Evolutionary conservation across 331 rosid species (phyloP), one percentile per base, ranked within the genome.

Genomic region (Telfairia occidentalis): DNA sequence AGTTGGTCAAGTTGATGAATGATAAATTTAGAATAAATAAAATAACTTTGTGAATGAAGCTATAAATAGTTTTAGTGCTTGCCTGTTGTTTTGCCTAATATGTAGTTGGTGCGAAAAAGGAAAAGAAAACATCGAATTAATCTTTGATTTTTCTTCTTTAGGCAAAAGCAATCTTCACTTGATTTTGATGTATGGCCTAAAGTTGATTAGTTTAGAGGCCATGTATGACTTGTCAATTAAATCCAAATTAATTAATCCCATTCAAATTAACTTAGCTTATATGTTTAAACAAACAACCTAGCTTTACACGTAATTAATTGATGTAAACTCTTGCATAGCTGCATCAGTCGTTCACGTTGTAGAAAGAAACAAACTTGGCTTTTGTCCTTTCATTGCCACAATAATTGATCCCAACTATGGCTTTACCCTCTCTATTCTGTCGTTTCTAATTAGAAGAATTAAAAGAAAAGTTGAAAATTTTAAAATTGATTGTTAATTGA

Each of bases 261-360:
- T 26, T 28, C 19, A 59, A 24, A 63, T 34, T 63, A 63, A 35
- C 23, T 35, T n/a, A n/a, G n/a, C n/a, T n/a, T n/a, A n/a, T n/a
- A 9, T 63, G 16, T 35, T n/a, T 19, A 63, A 63, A 35, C 19
- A 63, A 37, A 29, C 15, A 19, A 63, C 29, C 16, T 9, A n/a
- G 40, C 71, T 63, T 63, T 63, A 63, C 71, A 63, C 71, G 29
- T 63, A 63, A 63, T 63, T 63, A 63, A 63, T 63, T 63, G 48
- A 63, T 63, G 48, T 7, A 63, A 55, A 9, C 24, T 60, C 67
- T 59, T 15, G 37, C 7, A 59, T 59, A 60, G 40, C 13, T 18
- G 24, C 43, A 63, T 63, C 28, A 3, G 0, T 63, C n/a, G n/a
- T n/a, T 1, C 70, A 63, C 28, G 70, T 63, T 35, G 16, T 8